Evolutionary conservation across 2,329 filamentous ascomycete genomes (phyloP).

Genomic region (Macrophomina tecta): DNA sequence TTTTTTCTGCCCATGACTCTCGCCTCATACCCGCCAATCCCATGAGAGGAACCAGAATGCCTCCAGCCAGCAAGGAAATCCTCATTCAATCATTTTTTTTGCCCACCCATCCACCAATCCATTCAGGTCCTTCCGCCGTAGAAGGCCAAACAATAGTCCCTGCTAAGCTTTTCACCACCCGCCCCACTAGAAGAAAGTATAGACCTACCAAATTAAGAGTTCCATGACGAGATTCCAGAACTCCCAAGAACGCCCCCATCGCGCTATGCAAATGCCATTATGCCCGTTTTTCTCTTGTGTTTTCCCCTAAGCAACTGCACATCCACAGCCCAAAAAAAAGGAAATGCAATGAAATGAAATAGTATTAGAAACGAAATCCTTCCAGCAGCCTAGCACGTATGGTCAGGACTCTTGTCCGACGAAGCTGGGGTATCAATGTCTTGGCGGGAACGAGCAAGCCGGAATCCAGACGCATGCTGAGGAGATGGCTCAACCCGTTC

Average conservation of each 20-base stretch:
- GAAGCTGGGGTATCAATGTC: conserved; percentile 40
- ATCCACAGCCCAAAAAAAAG: conserved; percentile 4
- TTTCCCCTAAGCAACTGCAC: background rate
- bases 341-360: background rate
- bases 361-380: background rate
- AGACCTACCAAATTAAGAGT: conserved; percentile 16
- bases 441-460: conserved; percentile 37
- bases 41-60: conserved; percentile 4
- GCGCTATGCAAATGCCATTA: conserved; percentile 29
- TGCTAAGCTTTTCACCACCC: background rate
- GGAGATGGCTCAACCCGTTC: conserved; percentile 47
- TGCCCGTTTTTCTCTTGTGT: conserved; percentile 11
- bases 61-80: conserved; percentile 18
- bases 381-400: background rate
- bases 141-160: background rate
- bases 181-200: background rate
- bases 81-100: background rate
- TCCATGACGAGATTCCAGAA: conserved; percentile 10
- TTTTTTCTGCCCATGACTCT: background rate
- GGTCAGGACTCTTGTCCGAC: conserved; percentile 31
- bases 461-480: conserved; percentile 46
- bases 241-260: conserved; percentile 17
- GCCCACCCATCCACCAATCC: background rate
- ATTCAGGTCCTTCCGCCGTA: conserved; percentile 3
- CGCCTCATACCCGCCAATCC: background rate